These are phyloP conservation scores for Mycena alexandri DNA, from an alignment of 768 basidiomycete species.

Conservation along the genomic window DNA sequence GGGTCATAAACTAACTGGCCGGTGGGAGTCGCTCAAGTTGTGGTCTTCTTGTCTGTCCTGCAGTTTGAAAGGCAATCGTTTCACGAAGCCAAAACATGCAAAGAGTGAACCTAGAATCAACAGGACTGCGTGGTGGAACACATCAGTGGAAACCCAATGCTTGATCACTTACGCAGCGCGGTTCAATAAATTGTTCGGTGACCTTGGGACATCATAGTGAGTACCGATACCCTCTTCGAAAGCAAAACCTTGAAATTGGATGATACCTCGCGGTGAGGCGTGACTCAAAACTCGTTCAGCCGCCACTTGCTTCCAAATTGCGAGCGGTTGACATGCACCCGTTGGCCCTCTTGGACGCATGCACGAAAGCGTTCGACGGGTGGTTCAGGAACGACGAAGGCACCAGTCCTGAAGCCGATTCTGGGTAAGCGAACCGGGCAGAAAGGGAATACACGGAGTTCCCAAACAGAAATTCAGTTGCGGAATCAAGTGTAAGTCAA, in stretches of 20 bases:
- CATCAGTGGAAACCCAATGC: neutral
- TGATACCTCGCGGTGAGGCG: constrained; percentile 31
- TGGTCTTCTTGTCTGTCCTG: constrained; percentile 28
- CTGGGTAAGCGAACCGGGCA: constrained; percentile 53
- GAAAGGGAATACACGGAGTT: constrained; percentile 51
- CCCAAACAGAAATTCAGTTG: constrained; percentile 69
- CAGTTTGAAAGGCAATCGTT: neutral
- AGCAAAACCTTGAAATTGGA: too few relatives aligned
- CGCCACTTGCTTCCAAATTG: constrained; percentile 60
- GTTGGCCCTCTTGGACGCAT: constrained; percentile 56
- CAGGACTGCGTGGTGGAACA: neutral
- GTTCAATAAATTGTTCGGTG: constrained; percentile 62
- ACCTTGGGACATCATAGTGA: constrained; percentile 38
- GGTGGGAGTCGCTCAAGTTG: constrained; percentile 29
- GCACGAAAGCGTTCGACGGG: constrained; percentile 52
- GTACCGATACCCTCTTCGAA: too few relatives aligned
- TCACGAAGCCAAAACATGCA: neutral
- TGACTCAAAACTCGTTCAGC: constrained; percentile 56
- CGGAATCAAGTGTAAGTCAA: constrained; percentile 69
- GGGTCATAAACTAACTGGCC: constrained; percentile 45
- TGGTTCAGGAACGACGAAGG: constrained; percentile 42
- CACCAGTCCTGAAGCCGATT: constrained; percentile 37
- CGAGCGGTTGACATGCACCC: constrained; percentile 45
- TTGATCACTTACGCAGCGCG: constrained; percentile 39
- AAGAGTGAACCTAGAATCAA: constrained; percentile 21